These are phyloP conservation scores for Scalesia atractyloides DNA, from an alignment of 129 eudicot genomes.

Conservation along the genomic window DNA sequence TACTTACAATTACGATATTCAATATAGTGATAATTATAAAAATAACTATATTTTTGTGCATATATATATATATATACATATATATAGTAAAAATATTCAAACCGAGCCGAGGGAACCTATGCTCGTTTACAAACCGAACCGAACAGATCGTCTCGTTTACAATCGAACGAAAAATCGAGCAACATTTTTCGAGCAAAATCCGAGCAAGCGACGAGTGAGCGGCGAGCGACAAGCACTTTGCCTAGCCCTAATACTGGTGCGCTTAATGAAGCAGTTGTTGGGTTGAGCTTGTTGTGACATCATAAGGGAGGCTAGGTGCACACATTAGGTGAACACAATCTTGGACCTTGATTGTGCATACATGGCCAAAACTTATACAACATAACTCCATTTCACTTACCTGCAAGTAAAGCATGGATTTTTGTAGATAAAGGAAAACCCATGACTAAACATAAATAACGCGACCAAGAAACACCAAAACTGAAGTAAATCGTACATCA, in stretches of 20 bases:
- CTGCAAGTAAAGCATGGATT: conserved; percentile 29
- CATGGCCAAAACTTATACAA: conserved; percentile 78
- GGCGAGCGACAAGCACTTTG: no score
- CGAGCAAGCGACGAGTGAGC: no score
- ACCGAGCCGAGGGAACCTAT: no score
- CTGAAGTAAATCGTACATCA: neutral
- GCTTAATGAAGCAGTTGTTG: conserved; percentile 37
- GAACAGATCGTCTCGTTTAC: no score
- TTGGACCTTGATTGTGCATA: conserved; percentile 70
- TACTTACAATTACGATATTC: no score
- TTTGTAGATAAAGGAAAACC: conserved; percentile 10
- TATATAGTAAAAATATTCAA: no score
- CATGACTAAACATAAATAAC: conserved; percentile 5
- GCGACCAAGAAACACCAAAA: neutral
- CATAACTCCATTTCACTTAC: conserved; percentile 59
- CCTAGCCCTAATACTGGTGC: conserved; percentile 74
- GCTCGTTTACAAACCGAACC: no score
- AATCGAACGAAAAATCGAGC: no score
- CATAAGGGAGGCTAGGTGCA: conserved; percentile 72
- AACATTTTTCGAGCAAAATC: no score
- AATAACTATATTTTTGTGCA: no score
- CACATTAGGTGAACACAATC: conserved; percentile 86
- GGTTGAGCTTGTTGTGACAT: conserved; percentile 68
- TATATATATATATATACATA: no score
- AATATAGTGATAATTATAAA: no score